These are phyloP conservation scores for Pestalotiopsis sp. DNA, from an alignment of 2,329 filamentous ascomycete species.

Conservation along the genomic window DNA sequence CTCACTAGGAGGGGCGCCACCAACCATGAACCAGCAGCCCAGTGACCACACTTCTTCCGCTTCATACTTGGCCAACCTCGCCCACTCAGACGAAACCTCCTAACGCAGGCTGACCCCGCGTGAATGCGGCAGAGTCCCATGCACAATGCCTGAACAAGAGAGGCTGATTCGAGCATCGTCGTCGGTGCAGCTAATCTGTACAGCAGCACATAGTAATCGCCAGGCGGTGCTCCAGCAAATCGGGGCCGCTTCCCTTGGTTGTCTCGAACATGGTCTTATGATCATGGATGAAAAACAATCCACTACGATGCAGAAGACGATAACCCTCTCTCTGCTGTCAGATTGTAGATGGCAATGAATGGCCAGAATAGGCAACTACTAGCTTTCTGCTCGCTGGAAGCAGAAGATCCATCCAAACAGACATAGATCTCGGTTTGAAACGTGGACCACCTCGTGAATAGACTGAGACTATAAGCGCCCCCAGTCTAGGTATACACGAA, in stretches of 20 bases:
- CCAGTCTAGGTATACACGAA: not conserved
- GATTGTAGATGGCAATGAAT: too few relatives aligned
- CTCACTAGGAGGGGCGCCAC: not conserved
- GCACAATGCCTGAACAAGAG: not conserved
- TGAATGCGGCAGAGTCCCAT: not conserved
- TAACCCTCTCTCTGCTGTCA: too few relatives aligned
- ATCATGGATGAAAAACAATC: too few relatives aligned
- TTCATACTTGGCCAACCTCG: not conserved
- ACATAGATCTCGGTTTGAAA: not conserved
- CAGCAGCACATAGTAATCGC: too few relatives aligned
- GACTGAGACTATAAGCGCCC: not conserved
- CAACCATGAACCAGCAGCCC: not conserved
- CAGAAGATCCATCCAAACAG: too few relatives aligned
- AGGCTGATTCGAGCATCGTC: not conserved
- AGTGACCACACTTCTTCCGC: not conserved
- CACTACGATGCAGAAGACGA: too few relatives aligned
- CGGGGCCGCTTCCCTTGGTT: too few relatives aligned
- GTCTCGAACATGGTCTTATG: too few relatives aligned
- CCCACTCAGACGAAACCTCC: constrained; percentile 3
- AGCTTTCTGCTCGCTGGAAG: too few relatives aligned
- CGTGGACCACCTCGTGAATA: not conserved
- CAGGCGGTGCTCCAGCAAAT: too few relatives aligned
- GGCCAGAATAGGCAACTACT: too few relatives aligned
- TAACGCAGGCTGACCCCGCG: not conserved
- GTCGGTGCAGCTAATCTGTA: too few relatives aligned